Evolutionary conservation across 2,329 filamentous ascomycete species (phyloP).

Genomic region (Talaromyces sp.): DNA sequence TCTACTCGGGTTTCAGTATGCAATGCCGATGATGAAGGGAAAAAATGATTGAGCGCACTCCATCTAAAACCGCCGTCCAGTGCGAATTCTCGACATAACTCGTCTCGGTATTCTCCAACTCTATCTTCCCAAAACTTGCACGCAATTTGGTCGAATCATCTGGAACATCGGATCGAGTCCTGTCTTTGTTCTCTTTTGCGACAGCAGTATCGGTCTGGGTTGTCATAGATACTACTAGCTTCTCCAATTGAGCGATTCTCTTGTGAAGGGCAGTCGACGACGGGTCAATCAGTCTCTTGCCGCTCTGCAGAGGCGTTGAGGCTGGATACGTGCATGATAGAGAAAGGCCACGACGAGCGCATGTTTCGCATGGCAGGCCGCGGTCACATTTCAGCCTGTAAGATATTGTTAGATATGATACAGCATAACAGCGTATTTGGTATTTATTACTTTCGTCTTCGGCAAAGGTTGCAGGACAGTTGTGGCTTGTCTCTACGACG

Average conservation of each 20-base stretch:
- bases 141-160: neutral
- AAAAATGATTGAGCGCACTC: neutral
- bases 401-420: neutral
- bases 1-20: neutral
- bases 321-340: conserved; percentile 12
- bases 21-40: neutral
- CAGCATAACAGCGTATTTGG: neutral
- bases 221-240: conserved; percentile 10
- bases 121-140: conserved; percentile 13
- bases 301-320: conserved; percentile 11
- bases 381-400: conserved; percentile 17
- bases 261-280: conserved; percentile 7
- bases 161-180: neutral
- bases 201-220: neutral
- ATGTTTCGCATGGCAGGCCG: conserved; percentile 14
- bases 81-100: conserved; percentile 18
- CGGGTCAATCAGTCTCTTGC: conserved; percentile 12
- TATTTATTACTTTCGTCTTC: conserved; percentile 14
- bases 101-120: conserved; percentile 10
- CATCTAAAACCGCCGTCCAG: conserved; percentile 16
- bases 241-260: conserved; percentile 15
- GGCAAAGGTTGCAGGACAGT: conserved; percentile 16
- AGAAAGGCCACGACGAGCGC: conserved; percentile 14
- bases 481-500: conserved; percentile 19
- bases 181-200: neutral